Evolutionary conservation across 2,329 filamentous ascomycete genomes (phyloP), one percentile per base, ranked within the genome.

Genomic region (Ophiocordyceps sinensis): DNA sequence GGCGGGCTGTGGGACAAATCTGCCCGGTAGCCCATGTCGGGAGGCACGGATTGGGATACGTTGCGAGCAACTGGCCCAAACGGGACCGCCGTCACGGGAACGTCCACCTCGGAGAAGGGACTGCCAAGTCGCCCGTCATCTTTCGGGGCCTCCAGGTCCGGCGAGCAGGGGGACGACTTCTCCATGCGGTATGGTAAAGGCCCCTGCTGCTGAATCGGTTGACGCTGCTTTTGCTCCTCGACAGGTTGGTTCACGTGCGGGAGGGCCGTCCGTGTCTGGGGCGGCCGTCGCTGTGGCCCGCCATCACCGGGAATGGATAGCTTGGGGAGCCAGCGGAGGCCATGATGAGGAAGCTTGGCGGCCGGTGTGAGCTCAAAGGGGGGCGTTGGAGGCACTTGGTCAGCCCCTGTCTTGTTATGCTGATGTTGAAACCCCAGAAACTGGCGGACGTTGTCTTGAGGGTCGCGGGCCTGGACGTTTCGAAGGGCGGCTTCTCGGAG

Each of bases 371-470:
- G 66, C 63, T 84, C 77, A 49, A 81, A 82, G 4, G 80, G 79
- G 14, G 83, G 81, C 8, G 80, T 80, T 9, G 75, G 75, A 8
- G 77, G 75, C n/a, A 82, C 72, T 41, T 80, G 73, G 45, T 66
- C 66, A 36, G 49, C 51, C 30, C 51, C 50, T 7, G 45, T 47
- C 42, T 74, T 70, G 56, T 58, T 48, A 31, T 83, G 80, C 58
- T 95, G 89, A 57, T 84, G 79, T 58, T 96, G 89, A 57, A 94
- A 88, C 54, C 76, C 76, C 41, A 96, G 73, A 62, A 94, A 96
- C 49, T 94, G 85, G 54, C 85, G 80, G 30, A 96, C 86, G 51
- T 89, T 94, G 62, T 95, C 88, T 59, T 93, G 88, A 6, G 88
- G 84, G 54, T 95, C 87, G 41, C 82, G 74, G 15, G 70, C 67